Conservation (phyloP, 2,329 filamentous ascomycete species). For the Magnaporthiopsis poae region DNA sequence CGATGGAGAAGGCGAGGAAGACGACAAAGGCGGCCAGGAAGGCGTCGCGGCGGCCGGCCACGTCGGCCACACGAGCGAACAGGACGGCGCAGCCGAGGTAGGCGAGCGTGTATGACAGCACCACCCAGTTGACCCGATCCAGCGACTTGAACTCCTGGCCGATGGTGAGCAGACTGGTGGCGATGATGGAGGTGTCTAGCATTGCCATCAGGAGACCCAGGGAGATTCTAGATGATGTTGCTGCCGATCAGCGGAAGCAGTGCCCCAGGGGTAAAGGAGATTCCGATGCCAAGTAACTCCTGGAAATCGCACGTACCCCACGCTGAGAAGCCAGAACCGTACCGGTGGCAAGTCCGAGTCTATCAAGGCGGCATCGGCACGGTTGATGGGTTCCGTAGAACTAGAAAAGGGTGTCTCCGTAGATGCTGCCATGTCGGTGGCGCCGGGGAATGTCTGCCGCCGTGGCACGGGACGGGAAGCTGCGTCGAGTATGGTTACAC, state of each 20-base stretch:
- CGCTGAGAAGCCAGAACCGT: constrained; percentile 13
- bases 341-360: constrained; percentile 9
- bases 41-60: constrained; percentile 42
- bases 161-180: constrained; percentile 48
- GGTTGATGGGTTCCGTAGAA: not conserved
- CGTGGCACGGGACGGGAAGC: not conserved
- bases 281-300: no score
- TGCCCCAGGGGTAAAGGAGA: not conserved
- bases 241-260: not conserved
- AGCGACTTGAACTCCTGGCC: constrained; percentile 39
- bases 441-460: not conserved
- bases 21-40: constrained; percentile 41
- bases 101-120: constrained; percentile 44
- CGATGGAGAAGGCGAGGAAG: constrained; percentile 48
- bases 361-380: constrained; percentile 2
- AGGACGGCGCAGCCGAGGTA: constrained; percentile 49
- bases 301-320: constrained; percentile 9
- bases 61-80: constrained; percentile 44
- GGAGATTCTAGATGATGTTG: constrained; percentile 28
- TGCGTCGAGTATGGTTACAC: not conserved
- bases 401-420: no score
- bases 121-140: constrained; percentile 41
- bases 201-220: constrained; percentile 48
- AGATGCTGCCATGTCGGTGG: not conserved
- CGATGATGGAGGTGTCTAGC: constrained; percentile 51